phyloP scores from a whole-genome alignment of 306 rosid genomes.

The Malus sieversii region DNA sequence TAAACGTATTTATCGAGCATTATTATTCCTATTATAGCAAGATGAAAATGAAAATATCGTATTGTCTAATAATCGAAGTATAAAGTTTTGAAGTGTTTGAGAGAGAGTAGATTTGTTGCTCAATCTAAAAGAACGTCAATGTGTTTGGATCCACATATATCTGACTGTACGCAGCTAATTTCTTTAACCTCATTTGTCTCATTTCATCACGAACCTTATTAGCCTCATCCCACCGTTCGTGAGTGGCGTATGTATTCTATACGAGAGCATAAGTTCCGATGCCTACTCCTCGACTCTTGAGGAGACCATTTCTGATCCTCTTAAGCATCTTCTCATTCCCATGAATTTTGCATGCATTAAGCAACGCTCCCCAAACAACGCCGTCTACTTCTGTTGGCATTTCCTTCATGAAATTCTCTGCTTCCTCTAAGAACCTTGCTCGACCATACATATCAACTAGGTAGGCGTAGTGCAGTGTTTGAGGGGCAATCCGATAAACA shows the following conservation, averaged over 20 bases:
- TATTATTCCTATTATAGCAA: no score
- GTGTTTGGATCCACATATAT: slow-evolving; percentile 30
- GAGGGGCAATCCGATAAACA: slow-evolving; percentile 17
- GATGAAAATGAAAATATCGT: no score
- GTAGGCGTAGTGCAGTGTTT: slow-evolving; percentile 25
- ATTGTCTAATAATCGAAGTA: no score
- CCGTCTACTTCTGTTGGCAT: no score
- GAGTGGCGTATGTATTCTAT: slow-evolving; percentile 54
- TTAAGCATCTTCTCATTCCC: slow-evolving; percentile 31
- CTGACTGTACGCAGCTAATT: slow-evolving; percentile 53
- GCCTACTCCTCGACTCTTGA: slow-evolving; percentile 25
- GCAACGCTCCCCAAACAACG: no score
- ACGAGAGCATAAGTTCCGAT: slow-evolving; percentile 58
- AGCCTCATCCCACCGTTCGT: slow-evolving; percentile 67
- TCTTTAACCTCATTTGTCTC: slow-evolving; percentile 53
- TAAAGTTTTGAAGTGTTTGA: no score
- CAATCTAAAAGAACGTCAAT: no score
- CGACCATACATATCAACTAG: slow-evolving; percentile 42
- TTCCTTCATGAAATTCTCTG: slow-evolving; percentile 14
- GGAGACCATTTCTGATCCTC: slow-evolving; percentile 34
- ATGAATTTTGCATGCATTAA: no score
- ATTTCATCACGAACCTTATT: slow-evolving; percentile 41
- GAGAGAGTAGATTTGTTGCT: no score
- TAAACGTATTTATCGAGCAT: no score
- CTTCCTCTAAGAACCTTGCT: slow-evolving; percentile 58